Evolutionary conservation across 2,329 filamentous ascomycete genomes (phyloP), one percentile per base, ranked within the genome.

Genomic region (Penicillium carneum): DNA sequence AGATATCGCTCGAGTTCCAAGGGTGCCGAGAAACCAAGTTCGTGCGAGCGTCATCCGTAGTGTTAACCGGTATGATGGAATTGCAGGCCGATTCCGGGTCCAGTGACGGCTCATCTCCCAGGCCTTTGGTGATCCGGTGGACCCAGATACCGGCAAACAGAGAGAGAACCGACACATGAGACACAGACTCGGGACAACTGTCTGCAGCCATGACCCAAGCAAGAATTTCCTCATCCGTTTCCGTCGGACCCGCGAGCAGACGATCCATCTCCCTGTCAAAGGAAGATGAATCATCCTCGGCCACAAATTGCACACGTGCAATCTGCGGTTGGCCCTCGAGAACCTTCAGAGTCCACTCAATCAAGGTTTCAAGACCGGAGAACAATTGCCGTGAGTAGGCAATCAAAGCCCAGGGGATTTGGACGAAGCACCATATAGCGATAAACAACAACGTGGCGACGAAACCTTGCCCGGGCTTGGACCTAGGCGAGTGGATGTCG

Each of bases 261-360:
- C 11, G 11, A 45, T 59, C 57, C 26, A 45, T 26, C n/a, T 54
- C 14, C 6, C 14, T 5, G 14, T 59, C n/a, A 18, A 41, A 54
- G n/a, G 42, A 46, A 29, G 12, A 42, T 29, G 38, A 34, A 43
- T n/a, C 42, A 11, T 34, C 50, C 23, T 59, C 50, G 18, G 14
- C 34, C 42, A 47, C 42, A 34, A 33, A 39, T 26, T 55, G 42
- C 41, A 59, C 41, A 34, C 34, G 57, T 39, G 50, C 49, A 55
- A 59, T 59, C 6, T 47, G 57, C 16, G 50, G 42, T 16, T 46
- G 34, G 36, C 41, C 41, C 11, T 47, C 42, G 23, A 59, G 14
- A 47, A 41, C 20, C 6, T 18, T 33, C 42, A 48, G 31, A 26
- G 11, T 45, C 47, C 42, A 31, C 12, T 18, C 18, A 36, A 48